Evolutionary conservation across 441 rosid species (phyloP), one percentile per base, ranked within the genome.

Genomic region (Arabidopsis lyrata): DNA sequence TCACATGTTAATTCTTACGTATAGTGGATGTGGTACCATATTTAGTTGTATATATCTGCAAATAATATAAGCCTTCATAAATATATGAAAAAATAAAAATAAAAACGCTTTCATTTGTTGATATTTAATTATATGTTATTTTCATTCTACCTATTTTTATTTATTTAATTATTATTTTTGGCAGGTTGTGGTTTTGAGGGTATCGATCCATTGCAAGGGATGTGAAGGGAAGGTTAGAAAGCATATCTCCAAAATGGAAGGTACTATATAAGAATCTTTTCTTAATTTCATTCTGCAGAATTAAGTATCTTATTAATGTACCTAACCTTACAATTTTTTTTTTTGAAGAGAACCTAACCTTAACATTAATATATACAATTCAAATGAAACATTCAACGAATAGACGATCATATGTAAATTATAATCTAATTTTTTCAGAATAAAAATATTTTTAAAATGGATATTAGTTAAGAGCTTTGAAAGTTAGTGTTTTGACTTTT

Each of bases 201-300:
- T 95, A 49, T 89, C 99, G 55, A 89, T 95, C 61, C 95, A 95
- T 70, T 95, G 99, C 90, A 90, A 86, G 77, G 99, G 97, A 15
- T 95, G 99, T 74, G 99, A 95, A 86, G 95, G 92, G 74, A 95
- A 92, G 81, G 90, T 95, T 41, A 82, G 92, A 79, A 95, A 87
- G 68, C 97, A 95, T 69, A 83, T 95, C 67, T 87, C 96, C 63
- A 95, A 88, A 85, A 95, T 95, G 94, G 92, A 95, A 90, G 99
- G 99, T 90, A 38, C 64, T 18, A n/a, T n/a, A n/a, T 22, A 45
- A 39, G 73, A 41, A 14, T 56, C 20, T 39, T 35, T 49, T 66
- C 36, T 58, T 52, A 56, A 41, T 44, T 50, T 52, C 67, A 41
- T 53, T 50, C 29, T n/a, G 27, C 12, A 50, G 34, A 3, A 2